Evolutionary conservation across 495 filamentous ascomycete species (phyloP), one percentile per base, ranked within the genome.

Genomic region (Emericellopsis terricola): DNA sequence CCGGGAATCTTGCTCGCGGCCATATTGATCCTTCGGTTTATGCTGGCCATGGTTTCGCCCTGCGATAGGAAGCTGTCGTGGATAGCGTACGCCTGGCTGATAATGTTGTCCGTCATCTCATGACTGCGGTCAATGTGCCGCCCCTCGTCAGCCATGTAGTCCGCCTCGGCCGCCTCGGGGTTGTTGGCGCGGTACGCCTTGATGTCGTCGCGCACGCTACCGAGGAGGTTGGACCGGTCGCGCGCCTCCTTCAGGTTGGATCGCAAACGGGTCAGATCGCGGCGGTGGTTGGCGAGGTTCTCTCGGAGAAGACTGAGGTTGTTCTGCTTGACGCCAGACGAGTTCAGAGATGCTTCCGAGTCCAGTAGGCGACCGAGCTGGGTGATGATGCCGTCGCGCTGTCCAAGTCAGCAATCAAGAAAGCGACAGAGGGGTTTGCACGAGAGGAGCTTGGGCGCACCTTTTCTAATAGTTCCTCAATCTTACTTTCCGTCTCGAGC

Each of bases 141-240:
- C 18, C 89, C 69, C 69, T 99, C 89, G 44, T 81, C 81, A 14
- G 96, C 69, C 85, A 99, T 94, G 60, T 94, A 96, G 28, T 96
- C 87, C 14, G 81, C 81, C 56, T 94, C 89, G 24, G 74, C 80
- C 4, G 65, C 69, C 35, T 69, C 78, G 6, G 82, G 81, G 55
- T 91, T 86, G 17, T 68, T 71, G 15, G 76, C 70, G 20, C 76
- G 80, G 64, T 93, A 94, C 26, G 79, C 74, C 46, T 78, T 68
- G 50, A 96, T 94, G 53, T 97, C 89, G 40, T 81, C 77, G 42
- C 84, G 79, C 23, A 97, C 85, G 50, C 75, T 82, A 7, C 73
- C 76, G 29, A 96, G 76, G n/a, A 97, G 75, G 53, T 94, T 93
- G 14, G 80, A 73, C 41, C 84, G 81, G 51, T 84, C 71, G 43